phyloP scores from a whole-genome alignment of 495 filamentous ascomycete genomes.

The Penicillium canescens region DNA sequence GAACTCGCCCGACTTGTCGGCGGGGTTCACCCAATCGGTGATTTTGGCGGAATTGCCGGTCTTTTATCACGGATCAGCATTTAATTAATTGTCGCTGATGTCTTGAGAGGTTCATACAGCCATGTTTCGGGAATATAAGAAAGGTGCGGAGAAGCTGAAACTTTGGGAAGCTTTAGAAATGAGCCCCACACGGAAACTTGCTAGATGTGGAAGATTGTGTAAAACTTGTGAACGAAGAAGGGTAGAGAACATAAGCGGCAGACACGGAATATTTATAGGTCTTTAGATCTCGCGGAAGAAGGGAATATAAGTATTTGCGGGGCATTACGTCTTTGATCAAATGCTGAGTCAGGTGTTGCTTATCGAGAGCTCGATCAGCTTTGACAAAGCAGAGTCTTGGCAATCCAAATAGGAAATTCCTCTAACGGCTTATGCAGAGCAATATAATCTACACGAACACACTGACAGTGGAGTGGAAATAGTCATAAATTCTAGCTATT shows the following conservation, averaged over 20 bases:
- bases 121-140: slow-evolving; percentile 34
- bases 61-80: slow-evolving; percentile 12
- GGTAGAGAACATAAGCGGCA: slow-evolving; percentile 31
- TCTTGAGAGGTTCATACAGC: slow-evolving; percentile 28
- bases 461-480: background rate
- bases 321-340: slow-evolving; percentile 25
- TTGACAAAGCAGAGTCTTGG: slow-evolving; percentile 29
- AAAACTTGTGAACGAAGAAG: slow-evolving; percentile 25
- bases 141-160: slow-evolving; percentile 25
- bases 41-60: slow-evolving; percentile 51
- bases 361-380: slow-evolving; percentile 26
- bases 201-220: slow-evolving; percentile 17
- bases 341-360: slow-evolving; percentile 25
- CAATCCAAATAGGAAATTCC: no score
- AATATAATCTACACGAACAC: background rate
- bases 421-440: background rate
- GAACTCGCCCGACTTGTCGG: slow-evolving; percentile 83
- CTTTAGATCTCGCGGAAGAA: slow-evolving; percentile 5
- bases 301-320: background rate
- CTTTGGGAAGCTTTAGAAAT: slow-evolving; percentile 12
- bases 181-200: slow-evolving; percentile 15
- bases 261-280: slow-evolving; percentile 10
- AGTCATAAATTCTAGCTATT: slow-evolving; percentile 4
- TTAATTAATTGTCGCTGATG: background rate
- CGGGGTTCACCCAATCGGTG: slow-evolving; percentile 78